Conservation (phyloP, 2,329 filamentous ascomycete species). For the Talaromyces rugulosus region DNA sequence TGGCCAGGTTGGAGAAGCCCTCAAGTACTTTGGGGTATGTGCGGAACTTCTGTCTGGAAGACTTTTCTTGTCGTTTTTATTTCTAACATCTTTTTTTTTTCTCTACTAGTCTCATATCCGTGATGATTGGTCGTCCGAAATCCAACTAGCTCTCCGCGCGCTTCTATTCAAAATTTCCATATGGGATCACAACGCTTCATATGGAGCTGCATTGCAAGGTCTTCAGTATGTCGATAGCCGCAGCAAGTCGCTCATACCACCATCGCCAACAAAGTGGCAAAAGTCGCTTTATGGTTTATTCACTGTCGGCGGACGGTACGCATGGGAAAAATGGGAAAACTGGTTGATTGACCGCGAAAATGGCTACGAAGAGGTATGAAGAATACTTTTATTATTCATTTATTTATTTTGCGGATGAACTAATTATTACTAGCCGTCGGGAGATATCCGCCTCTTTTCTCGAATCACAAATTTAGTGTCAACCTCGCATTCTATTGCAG, state of each 20-base stretch:
- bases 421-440: constrained; percentile 35
- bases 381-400: neutral
- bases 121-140: constrained; percentile 85
- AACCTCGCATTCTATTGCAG: constrained; percentile 73
- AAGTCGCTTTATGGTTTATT: constrained; percentile 79
- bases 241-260: constrained; percentile 56
- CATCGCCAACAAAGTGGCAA: constrained; percentile 73
- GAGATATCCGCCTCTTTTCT: constrained; percentile 55
- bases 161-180: constrained; percentile 90
- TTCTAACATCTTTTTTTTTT: neutral
- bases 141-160: constrained; percentile 69
- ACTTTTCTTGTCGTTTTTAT: neutral
- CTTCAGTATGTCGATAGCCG: constrained; percentile 85
- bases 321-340: constrained; percentile 87
- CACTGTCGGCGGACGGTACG: constrained; percentile 83
- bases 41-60: constrained; percentile 14
- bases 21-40: constrained; percentile 76
- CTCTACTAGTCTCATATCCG: constrained; percentile 58
- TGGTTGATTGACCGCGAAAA: constrained; percentile 75
- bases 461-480: constrained; percentile 65
- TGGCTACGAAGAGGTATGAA: constrained; percentile 58
- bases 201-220: constrained; percentile 89
- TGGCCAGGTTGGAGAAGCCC: constrained; percentile 77
- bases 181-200: constrained; percentile 94
- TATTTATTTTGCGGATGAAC: neutral